Base-by-base conservation (phyloP, 23 red algal genomes). In the Gracilaria domingensis region DNA sequence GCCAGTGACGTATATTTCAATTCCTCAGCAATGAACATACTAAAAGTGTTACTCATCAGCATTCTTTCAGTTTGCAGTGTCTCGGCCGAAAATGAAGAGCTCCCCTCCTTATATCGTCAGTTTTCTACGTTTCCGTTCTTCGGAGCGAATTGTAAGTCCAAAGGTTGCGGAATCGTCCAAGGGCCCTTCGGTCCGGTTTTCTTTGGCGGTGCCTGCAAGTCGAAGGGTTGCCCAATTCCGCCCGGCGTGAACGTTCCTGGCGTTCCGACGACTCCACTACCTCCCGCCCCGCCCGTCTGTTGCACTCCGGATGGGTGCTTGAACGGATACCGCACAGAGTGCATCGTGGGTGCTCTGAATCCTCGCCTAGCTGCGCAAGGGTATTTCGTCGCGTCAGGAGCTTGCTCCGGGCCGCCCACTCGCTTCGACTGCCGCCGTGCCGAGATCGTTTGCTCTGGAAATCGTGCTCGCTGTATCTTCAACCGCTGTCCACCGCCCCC, bases 191-290 rank as follows among this genome's bases (percentile, higher is more conserved):
- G 79, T 16, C 55, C 53, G 7, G 55, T 82, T 3, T 82, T 82
- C 79, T 82, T 82, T 25, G 79, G 79, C 11, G 79, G 79, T 35
- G 79, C 55, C 5, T 82, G 79, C 54, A 82, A 82, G 79, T 62
- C 55, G 0, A 82, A 82, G 17, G 79, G 79, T 38, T 82, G 79
- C 32, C 79, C 79, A 26, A 47, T 82, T 38, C 79, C 79, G 39
- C 79, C 79, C 0, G 79, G 79, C 24, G 53, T 82, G 21, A 45
- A 48, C 8, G 4, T 82, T 21, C 79, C 79, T 4, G 79, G 79
- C 36, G 55, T 82, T 42, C 53, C 55, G 7, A 26, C 79, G 2
- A 62, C 79, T 38, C 79, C 79, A 26, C 79, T 82, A 21, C 79
- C 79, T 1, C 79, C 79, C 9, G 55, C 55, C 54, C 79, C 55